Evolutionary conservation across 2,329 filamentous ascomycete genomes (phyloP).

Genomic region (Coccinonectria pachysandricola): DNA sequence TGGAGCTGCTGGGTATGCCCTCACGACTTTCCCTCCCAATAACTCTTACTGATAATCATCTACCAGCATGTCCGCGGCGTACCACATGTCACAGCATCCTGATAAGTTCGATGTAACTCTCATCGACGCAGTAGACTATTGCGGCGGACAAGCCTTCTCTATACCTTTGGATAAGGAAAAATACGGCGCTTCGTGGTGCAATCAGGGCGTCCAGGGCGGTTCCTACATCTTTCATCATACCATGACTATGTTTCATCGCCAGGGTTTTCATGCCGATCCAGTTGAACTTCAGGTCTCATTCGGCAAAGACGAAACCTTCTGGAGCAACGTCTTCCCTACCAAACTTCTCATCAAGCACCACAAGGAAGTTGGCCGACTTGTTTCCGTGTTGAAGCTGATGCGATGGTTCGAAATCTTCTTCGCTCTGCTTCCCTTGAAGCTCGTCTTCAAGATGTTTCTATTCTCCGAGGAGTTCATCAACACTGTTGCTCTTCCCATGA

Average conservation of each 20-base stretch:
- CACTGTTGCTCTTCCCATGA: constrained; percentile 59
- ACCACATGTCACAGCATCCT: too few species aligned
- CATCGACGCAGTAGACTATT: constrained; percentile 46
- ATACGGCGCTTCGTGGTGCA: constrained; percentile 50
- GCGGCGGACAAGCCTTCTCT: constrained; percentile 51
- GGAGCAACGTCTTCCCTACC: constrained; percentile 56
- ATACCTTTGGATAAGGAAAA: constrained; percentile 46
- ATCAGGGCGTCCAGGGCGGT: constrained; percentile 55
- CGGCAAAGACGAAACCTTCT: constrained; percentile 50
- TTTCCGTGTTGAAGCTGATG: constrained; percentile 43
- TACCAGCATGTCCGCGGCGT: too few species aligned
- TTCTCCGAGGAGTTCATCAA: constrained; percentile 63
- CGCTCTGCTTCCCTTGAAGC: constrained; percentile 50
- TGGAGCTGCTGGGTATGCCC: constrained; percentile 54
- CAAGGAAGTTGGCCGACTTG: constrained; percentile 27
- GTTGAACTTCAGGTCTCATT: constrained; percentile 54
- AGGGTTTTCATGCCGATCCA: constrained; percentile 45
- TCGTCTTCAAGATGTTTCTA: constrained; percentile 55
- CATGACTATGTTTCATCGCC: constrained; percentile 51
- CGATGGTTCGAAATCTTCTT: constrained; percentile 51
- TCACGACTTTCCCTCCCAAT: too few species aligned
- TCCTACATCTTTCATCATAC: constrained; percentile 56
- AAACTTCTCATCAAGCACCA: constrained; percentile 44
- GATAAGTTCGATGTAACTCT: constrained; percentile 56
- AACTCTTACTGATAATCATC: too few species aligned